phyloP scores from a whole-genome alignment of 1,284 basidiomycete species.

The Cutaneotrichosporon sp. region DNA sequence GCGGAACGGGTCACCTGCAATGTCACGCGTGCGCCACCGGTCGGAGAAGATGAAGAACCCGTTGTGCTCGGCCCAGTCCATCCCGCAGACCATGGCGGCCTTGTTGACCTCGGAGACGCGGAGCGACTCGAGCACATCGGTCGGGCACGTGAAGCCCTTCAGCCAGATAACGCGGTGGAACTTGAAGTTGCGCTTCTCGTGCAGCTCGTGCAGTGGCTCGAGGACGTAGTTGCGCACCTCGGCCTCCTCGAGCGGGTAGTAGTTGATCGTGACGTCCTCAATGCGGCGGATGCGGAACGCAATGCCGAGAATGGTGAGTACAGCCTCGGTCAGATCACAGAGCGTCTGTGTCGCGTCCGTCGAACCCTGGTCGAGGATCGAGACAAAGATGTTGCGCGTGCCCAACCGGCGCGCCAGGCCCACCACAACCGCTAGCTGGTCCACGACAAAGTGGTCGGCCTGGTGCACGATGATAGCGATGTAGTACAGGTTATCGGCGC shows the following conservation, averaged over 20 bases:
- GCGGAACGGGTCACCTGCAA: conserved; percentile 90
- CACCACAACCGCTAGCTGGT: conserved; percentile 91
- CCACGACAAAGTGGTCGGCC: conserved; percentile 93
- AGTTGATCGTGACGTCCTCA: conserved; percentile 82
- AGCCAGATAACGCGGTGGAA: conserved; percentile 91
- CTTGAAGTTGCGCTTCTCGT: conserved; percentile 65
- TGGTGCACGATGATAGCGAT: conserved; percentile 90
- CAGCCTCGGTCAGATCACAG: conserved; percentile 84
- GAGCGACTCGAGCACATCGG: conserved; percentile 89
- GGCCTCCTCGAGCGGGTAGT: conserved; percentile 90
- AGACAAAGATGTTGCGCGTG: conserved; percentile 81
- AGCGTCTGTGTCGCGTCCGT: conserved; percentile 88
- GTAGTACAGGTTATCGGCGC: conserved; percentile 79
- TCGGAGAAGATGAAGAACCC: conserved; percentile 96
- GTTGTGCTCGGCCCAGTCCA: conserved; percentile 97
- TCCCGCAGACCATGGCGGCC: conserved; percentile 93
- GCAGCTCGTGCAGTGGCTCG: conserved; percentile 81
- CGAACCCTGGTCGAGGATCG: conserved; percentile 91
- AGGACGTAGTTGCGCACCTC: conserved; percentile 84
- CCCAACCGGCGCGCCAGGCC: conserved; percentile 85
- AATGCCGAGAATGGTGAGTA: conserved; percentile 80
- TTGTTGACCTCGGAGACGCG: conserved; percentile 80
- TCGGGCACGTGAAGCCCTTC: conserved; percentile 94
- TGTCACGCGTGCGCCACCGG: conserved; percentile 90
- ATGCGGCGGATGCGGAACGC: conserved; percentile 84